Conservation (phyloP, 768 basidiomycete species). For the Tylopilus sp. region DNA sequence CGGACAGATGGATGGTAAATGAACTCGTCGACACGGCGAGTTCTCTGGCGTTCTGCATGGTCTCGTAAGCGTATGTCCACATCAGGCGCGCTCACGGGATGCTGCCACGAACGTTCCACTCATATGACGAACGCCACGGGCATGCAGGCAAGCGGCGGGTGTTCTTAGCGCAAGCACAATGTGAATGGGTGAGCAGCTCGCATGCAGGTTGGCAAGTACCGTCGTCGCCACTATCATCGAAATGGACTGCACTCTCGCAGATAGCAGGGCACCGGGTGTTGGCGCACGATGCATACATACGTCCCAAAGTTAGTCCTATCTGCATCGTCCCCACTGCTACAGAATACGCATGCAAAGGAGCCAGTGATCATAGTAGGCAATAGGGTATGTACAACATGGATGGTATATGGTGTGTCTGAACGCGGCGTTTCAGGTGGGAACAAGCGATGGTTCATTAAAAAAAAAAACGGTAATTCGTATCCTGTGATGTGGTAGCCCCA, state of each 20-base stretch:
- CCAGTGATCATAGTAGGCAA: background rate
- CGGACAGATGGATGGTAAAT: too few species aligned
- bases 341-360: background rate
- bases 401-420: constrained; percentile 11
- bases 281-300: too few species aligned
- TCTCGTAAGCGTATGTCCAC: background rate
- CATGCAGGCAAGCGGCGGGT: background rate
- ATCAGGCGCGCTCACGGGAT: background rate
- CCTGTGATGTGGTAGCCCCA: background rate
- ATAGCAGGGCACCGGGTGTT: too few species aligned
- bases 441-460: background rate
- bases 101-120: background rate
- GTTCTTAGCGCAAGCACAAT: background rate
- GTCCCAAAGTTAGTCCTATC: background rate
- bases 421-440: background rate
- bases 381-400: constrained; percentile 16
- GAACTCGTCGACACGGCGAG: too few species aligned
- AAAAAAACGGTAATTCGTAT: background rate
- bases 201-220: background rate
- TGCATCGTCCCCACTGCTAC: background rate
- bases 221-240: background rate
- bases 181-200: background rate
- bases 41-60: background rate
- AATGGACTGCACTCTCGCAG: too few species aligned
- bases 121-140: background rate